phyloP scores from a whole-genome alignment of 768 basidiomycete genomes.

The Hygrophoropsis aurantiaca region DNA sequence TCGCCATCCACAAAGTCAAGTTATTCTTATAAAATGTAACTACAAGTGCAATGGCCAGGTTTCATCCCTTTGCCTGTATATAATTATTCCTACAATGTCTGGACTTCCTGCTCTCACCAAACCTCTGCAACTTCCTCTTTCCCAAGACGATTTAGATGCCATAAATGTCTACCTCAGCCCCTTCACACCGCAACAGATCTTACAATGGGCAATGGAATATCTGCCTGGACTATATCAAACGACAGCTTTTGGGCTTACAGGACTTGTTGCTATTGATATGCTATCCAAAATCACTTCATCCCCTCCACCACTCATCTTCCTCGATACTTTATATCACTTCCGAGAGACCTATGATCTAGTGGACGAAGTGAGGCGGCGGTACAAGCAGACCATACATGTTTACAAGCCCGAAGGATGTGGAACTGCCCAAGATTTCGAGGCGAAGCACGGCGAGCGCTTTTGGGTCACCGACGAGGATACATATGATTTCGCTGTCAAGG shows the following conservation, averaged over 20 bases:
- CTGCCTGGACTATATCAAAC: slow-evolving; percentile 87
- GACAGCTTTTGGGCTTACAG: slow-evolving; percentile 95
- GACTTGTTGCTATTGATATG: slow-evolving; percentile 93
- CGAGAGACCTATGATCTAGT: slow-evolving; percentile 89
- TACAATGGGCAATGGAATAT: slow-evolving; percentile 80
- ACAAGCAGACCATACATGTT: slow-evolving; percentile 70
- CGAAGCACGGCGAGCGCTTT: slow-evolving; percentile 70
- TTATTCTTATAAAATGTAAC: not conserved
- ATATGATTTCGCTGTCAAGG: slow-evolving; percentile 94
- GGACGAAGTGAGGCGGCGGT: slow-evolving; percentile 73
- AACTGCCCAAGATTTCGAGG: slow-evolving; percentile 73
- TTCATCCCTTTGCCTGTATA: too few species aligned
- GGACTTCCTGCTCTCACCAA: slow-evolving; percentile 31
- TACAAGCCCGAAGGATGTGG: slow-evolving; percentile 77
- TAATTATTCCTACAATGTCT: slow-evolving; percentile 10
- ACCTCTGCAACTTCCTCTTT: slow-evolving; percentile 57
- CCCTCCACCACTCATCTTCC: slow-evolving; percentile 86
- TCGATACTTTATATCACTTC: slow-evolving; percentile 98
- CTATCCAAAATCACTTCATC: slow-evolving; percentile 72
- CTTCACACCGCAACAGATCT: slow-evolving; percentile 79
- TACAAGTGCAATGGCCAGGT: not conserved
- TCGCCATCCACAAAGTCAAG: slow-evolving; percentile 3
- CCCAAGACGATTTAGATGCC: slow-evolving; percentile 52
- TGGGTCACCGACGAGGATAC: slow-evolving; percentile 88
- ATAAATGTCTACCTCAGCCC: slow-evolving; percentile 76